Evolutionary conservation across 306 rosid species (phyloP), one percentile per base, ranked within the genome.

Genomic region (Luffa acutangula): DNA sequence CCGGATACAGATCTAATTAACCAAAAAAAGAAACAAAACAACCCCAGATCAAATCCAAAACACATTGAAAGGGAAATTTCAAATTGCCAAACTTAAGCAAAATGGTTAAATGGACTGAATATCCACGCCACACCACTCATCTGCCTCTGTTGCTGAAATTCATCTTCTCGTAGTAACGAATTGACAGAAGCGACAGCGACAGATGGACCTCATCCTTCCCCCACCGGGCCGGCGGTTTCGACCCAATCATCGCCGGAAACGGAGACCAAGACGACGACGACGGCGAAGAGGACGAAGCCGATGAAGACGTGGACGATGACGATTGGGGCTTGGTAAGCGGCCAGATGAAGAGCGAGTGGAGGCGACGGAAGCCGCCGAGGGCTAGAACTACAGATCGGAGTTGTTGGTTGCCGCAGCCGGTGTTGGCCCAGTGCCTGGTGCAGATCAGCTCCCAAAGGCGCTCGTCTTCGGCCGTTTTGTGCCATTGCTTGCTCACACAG

Each of bases 371-470:
- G 15, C 99, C 98, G 9, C 99, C 99, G 8, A 96, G 99, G 2
- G 98, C 98, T 17, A 93, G 93, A 53, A 96, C 99, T 25, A 96
- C 99, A 34, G 98, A 93, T 90, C 99, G 87, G 9, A 96, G 85
- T 83, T 93, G 99, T 81, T 89, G 89, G 72, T 90, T 89, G n/a
- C 89, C 89, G 76, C 94, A 96, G 41, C 94, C 98, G 43, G 86
- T 91, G 89, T 96, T 96, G 0, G 89, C 89, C 99, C 93, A 91
- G 85, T 96, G 97, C 58, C 89, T 87, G 0, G 94, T 96, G 72
- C 99, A 96, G 89, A 96, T 96, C 87, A 96, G 88, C 89, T 96
- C 99, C 99, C 99, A 96, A 2, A 96, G 98, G 77, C 99, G 89
- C 92, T 96, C 99, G 62, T 96, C 99, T 74, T 87, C 88, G 6